These are phyloP conservation scores for Magnaporthales sp. DNA, from an alignment of 2,329 filamentous ascomycete genomes.

Conservation along the genomic window DNA sequence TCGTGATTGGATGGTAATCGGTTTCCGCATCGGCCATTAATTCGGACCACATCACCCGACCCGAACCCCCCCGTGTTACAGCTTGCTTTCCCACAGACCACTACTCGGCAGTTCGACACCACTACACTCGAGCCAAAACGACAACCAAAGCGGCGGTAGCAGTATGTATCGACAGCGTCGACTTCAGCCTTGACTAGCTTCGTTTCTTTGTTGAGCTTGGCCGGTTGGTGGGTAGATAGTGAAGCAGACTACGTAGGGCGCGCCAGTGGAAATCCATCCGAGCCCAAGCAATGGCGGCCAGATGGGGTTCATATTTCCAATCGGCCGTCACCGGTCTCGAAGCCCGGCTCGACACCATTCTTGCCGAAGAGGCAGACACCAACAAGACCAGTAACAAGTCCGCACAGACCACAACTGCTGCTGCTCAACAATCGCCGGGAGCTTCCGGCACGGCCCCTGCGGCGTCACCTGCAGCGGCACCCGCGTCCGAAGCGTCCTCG, in stretches of 20 bases:
- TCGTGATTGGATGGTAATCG: background rate
- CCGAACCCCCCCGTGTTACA: background rate
- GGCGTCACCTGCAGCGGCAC: constrained; percentile 20
- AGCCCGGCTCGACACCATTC: constrained; percentile 82
- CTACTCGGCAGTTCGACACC: background rate
- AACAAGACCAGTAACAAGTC: constrained; percentile 9
- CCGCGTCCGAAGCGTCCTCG: constrained; percentile 12
- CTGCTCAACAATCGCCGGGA: constrained; percentile 8
- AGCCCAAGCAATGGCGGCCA: constrained; percentile 43
- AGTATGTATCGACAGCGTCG: constrained; percentile 1
- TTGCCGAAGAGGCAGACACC: constrained; percentile 66
- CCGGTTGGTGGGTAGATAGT: background rate
- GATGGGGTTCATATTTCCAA: constrained; percentile 76
- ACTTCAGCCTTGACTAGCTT: background rate
- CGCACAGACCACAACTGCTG: constrained; percentile 12
- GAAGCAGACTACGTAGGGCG: background rate
- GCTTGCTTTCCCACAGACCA: background rate
- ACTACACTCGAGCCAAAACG: background rate
- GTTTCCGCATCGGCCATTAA: background rate
- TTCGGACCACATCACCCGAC: background rate
- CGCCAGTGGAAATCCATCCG: background rate
- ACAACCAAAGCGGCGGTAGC: background rate
- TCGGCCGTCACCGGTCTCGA: constrained; percentile 92
- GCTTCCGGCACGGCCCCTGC: constrained; percentile 10
- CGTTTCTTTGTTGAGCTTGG: background rate